Percentiles rank a stretch among this genome's conserved stretches.
Conservation (phyloP, 2,329 filamentous ascomycete genomes). For the Rosellinia necatrix region DNA sequence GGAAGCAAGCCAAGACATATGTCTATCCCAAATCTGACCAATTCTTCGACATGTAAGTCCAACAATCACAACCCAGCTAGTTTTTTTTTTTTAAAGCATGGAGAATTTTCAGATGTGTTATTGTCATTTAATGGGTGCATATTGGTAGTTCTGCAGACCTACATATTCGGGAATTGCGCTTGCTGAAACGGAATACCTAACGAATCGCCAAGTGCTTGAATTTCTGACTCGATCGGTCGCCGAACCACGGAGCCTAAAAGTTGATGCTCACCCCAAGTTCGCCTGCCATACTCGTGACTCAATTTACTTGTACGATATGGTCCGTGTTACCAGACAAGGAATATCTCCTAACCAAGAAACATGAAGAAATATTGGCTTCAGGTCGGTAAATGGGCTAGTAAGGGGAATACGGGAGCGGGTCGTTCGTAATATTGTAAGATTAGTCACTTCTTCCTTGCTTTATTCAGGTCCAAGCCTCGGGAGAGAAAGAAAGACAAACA, state of each 20-base stretch:
- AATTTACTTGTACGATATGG: no score
- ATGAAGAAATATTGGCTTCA: constrained; percentile 6
- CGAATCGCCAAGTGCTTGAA: constrained; percentile 12
- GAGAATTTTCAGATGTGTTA: not conserved
- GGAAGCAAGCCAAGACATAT: no score
- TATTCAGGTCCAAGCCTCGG: no score
- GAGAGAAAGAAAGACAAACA: no score
- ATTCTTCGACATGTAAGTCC: not conserved
- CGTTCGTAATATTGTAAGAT: no score
- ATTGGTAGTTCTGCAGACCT: not conserved
- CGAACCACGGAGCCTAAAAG: constrained; percentile 16
- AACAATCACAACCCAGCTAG: not conserved
- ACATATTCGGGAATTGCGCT: no score
- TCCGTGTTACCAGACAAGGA: no score
- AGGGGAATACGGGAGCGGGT: not conserved
- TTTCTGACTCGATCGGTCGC: constrained; percentile 22
- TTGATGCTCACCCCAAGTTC: constrained; percentile 12
- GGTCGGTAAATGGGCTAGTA: not conserved
- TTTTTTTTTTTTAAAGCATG: not conserved
- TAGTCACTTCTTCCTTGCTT: no score
- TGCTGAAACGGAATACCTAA: constrained; percentile 3
- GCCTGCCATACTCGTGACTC: constrained; percentile 4
- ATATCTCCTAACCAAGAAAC: constrained; percentile 3
- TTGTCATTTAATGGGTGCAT: not conserved
- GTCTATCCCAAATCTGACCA: no score